Percentiles rank a stretch among this genome's conserved stretches.
These are phyloP conservation scores for Alternaria ethzedia DNA, from an alignment of 2,329 filamentous ascomycete genomes.

Conservation along the genomic window DNA sequence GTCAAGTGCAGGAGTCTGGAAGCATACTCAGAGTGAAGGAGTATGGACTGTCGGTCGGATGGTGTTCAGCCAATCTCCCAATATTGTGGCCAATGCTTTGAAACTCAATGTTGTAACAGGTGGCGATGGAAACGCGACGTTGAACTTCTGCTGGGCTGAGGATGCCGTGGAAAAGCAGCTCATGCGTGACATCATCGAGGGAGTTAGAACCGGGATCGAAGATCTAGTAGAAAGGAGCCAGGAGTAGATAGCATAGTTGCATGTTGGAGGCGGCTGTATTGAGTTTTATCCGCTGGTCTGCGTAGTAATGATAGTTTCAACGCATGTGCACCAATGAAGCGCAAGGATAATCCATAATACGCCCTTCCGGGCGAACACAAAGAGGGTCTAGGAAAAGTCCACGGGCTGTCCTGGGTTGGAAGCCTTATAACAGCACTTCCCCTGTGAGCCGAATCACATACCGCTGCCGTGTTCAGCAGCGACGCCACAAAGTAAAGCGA, in stretches of 20 bases:
- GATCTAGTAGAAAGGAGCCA: neutral
- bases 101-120: constrained; percentile 52
- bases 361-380: neutral
- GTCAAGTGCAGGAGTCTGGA: constrained; percentile 55
- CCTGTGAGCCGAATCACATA: neutral
- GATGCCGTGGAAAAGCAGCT: constrained; percentile 40
- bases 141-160: constrained; percentile 53
- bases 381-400: neutral
- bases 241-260: neutral
- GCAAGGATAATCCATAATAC: neutral
- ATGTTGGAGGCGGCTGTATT: neutral
- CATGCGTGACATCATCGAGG: constrained; percentile 27
- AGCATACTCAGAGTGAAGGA: neutral
- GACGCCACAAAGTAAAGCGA: neutral
- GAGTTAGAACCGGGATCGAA: constrained; percentile 2
- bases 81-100: constrained; percentile 48
- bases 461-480: neutral
- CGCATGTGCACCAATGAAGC: neutral
- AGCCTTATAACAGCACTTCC: neutral
- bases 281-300: neutral
- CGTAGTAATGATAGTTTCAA: neutral
- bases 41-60: constrained; percentile 47
- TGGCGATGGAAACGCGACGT: constrained; percentile 51
- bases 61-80: constrained; percentile 55
- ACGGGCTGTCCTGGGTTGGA: neutral